Percentiles rank a stretch among this genome's conserved stretches.
Evolutionary conservation across 2,329 filamentous ascomycete species (phyloP).

Genomic region (Zymoseptoria passerinii): DNA sequence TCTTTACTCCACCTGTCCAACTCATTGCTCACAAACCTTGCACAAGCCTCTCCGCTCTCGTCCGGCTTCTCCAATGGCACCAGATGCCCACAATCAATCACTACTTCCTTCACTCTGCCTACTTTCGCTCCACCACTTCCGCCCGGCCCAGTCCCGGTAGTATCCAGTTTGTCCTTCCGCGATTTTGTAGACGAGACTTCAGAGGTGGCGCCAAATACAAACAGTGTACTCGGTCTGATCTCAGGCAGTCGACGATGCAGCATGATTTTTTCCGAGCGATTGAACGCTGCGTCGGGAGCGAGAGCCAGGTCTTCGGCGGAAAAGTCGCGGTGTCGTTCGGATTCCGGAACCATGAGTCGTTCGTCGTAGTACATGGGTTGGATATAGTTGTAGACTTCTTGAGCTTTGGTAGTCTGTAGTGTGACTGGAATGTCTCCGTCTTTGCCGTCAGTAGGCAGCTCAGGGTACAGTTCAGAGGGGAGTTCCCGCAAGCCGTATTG

Average conservation of each 20-base stretch:
- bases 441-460: conserved; percentile 11
- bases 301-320: neutral
- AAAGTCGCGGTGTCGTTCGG: conserved; percentile 2
- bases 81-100: conserved; percentile 62
- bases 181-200: neutral
- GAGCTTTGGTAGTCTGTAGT: conserved; percentile 72
- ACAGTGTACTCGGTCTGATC: neutral
- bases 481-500: conserved; percentile 61
- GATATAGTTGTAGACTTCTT: conserved; percentile 55
- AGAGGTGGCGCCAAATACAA: neutral
- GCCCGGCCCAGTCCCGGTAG: conserved; percentile 54
- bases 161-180: conserved; percentile 37
- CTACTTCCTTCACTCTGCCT: conserved; percentile 57
- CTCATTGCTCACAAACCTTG: neutral
- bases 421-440: conserved; percentile 49
- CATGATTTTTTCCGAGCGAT: neutral
- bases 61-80: conserved; percentile 69
- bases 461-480: conserved; percentile 54
- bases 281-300: neutral
- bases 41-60: conserved; percentile 49
- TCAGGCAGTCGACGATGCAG: neutral
- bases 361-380: conserved; percentile 4
- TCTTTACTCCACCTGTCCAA: neutral
- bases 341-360: neutral
- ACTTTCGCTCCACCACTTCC: conserved; percentile 55